Evolutionary conservation across 2,329 filamentous ascomycete genomes (phyloP), one percentile per base, ranked within the genome.

Genomic region (Fusarium burgessii): DNA sequence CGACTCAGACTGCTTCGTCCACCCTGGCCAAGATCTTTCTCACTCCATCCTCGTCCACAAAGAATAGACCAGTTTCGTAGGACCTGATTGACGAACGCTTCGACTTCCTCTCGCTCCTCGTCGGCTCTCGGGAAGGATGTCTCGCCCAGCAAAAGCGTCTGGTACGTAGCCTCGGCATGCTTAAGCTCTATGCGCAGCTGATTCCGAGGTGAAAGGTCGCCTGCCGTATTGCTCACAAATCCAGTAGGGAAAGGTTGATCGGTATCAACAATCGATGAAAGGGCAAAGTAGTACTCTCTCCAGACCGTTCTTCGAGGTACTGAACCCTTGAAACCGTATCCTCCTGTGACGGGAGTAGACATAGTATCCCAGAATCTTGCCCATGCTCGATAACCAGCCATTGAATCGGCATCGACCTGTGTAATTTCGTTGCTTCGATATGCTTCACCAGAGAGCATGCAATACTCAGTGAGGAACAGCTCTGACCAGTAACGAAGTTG

Each of bases 11-110:
- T 89, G 76, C 91, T 90, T 74, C 94, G 92, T 12, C 94, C 95
- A 9, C 93, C 94, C 75, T 91, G 89, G 6, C 93, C 94, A 32
- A 98, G 85, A 72, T 97, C 94, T 58, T 90, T 84, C 70, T 97
- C 92, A 43, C 86, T 87, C 95, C 95, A 98, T 18, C 88, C 88
- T 32, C 91, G 88, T 11, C 95, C 93, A 74, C 92, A 94, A 11
- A 98, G 81, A 36, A 96, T 85, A 52, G 88, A 85, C 96, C 96
- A 99, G 78, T 98, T 98, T 71, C 85, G 86, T 77, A 97, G 91
- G 13, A 94, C 92, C 58, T 91, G 87, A 69, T 92, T 88, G 23
- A 94, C 90, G 86, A 96, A 98, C 12, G 85, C 84, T 78, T 98
- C 95, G 5, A 98, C 89, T 77, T 95, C 92, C 46, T 88, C 84